Conservation (phyloP, 805 yeast species). For the Yamadazyma takamatsuzukensis region DNA sequence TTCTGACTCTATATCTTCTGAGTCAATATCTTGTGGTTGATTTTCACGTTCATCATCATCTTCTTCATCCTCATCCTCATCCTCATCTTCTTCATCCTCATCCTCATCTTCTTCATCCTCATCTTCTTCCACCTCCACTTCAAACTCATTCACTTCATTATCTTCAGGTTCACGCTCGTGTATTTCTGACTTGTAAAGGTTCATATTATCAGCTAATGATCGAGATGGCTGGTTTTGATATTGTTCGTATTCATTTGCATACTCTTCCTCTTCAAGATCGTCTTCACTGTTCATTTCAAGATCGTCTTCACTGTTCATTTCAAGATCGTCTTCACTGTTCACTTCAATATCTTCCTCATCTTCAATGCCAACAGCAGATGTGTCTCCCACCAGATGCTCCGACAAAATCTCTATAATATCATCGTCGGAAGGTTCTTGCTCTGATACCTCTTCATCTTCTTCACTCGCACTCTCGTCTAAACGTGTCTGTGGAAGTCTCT, state of each 20-base stretch:
- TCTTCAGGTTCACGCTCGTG: conserved; percentile 19
- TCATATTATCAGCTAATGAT: too few relatives aligned
- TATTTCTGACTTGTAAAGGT: too few relatives aligned
- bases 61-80: conserved; percentile 4
- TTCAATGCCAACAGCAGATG: conserved; percentile 5
- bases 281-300: conserved; percentile 1
- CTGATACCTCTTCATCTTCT: neutral
- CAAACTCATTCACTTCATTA: conserved; percentile 5
- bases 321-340: conserved; percentile 1
- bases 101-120: conserved; percentile 6
- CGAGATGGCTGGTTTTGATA: too few relatives aligned
- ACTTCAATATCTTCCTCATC: conserved; percentile 4
- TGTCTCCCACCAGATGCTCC: conserved; percentile 8
- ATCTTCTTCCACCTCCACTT: conserved; percentile 8
- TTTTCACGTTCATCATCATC: too few relatives aligned
- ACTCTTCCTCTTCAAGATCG: conserved; percentile 3
- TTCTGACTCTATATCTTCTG: conserved; percentile 15
- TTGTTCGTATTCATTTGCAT: conserved; percentile 46
- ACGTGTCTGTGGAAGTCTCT: too few relatives aligned
- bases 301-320: conserved; percentile 1
- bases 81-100: conserved; percentile 6
- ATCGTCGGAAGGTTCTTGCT: conserved; percentile 6
- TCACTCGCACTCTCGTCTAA: too few relatives aligned
- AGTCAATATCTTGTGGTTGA: too few relatives aligned
- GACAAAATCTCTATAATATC: conserved; percentile 11